A percentile compares a stretch with the other conserved stretches of the same genome.
These are phyloP conservation scores for Pseudogymnoascus sp. DNA, from an alignment of 2,329 filamentous ascomycete genomes.

Conservation along the genomic window DNA sequence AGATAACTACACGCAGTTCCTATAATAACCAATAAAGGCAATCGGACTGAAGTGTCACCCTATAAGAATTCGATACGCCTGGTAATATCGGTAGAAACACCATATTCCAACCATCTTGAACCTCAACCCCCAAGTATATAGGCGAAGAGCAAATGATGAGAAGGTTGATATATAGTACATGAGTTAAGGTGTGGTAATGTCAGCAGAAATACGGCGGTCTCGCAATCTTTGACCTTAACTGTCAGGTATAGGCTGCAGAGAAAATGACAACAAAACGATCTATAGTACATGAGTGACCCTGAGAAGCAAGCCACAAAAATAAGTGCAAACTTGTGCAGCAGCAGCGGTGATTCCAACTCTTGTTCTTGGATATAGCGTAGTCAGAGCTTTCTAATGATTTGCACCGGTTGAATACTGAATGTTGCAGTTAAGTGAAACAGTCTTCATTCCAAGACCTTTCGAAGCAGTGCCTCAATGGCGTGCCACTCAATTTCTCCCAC, in stretches of 20 bases:
- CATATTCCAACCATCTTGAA: background rate
- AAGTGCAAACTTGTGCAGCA: background rate
- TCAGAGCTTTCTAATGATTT: background rate
- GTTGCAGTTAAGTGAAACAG: background rate
- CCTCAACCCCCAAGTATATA: background rate
- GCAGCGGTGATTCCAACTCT: background rate
- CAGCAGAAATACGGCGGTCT: background rate
- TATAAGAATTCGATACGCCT: background rate
- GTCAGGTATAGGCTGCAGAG: background rate
- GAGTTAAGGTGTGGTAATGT: background rate
- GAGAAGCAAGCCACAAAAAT: background rate
- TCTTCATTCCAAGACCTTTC: constrained; percentile 12
- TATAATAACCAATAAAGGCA: background rate
- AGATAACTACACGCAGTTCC: background rate
- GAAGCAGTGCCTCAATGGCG: constrained; percentile 42
- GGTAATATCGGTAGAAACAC: background rate
- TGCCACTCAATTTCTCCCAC: constrained; percentile 40
- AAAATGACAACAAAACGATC: background rate
- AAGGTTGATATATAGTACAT: background rate
- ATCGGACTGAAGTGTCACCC: background rate
- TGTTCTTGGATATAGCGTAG: background rate
- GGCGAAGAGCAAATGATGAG: background rate
- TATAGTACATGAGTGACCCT: constrained; percentile 3
- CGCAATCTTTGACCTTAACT: background rate
- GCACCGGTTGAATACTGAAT: background rate